These are phyloP conservation scores for Cicer bijugum DNA, from an alignment of 306 rosid species.

Conservation along the genomic window DNA sequence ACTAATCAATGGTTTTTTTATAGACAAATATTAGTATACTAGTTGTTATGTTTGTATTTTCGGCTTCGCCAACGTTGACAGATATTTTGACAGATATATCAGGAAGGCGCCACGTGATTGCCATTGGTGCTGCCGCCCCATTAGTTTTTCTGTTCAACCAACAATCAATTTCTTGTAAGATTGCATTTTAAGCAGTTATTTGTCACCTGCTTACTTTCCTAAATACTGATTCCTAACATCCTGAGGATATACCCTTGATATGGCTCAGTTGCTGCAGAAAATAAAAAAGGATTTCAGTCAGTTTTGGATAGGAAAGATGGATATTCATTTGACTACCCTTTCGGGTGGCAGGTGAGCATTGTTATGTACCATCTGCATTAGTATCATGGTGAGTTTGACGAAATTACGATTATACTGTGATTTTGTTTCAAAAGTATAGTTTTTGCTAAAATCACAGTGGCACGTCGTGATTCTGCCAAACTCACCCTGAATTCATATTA, in stretches of 20 bases:
- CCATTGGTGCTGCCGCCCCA: slow-evolving; percentile 64
- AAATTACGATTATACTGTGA: no score
- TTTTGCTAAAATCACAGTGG: no score
- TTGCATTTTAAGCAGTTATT: slow-evolving; percentile 46
- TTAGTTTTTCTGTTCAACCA: slow-evolving; percentile 66
- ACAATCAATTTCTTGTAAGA: slow-evolving; percentile 79
- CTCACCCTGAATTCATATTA: no score
- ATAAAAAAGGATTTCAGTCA: slow-evolving; percentile 68
- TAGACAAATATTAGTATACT: no score
- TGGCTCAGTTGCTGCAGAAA: slow-evolving; percentile 99
- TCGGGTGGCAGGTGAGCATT: slow-evolving; percentile 91
- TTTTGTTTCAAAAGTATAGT: no score
- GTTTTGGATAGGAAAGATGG: slow-evolving; percentile 84
- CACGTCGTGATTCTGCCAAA: no score
- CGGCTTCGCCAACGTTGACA: no score
- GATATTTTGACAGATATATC: slow-evolving; percentile 63
- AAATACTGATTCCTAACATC: slow-evolving; percentile 56
- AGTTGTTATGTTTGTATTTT: no score
- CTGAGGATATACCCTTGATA: slow-evolving; percentile 81
- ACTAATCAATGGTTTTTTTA: not conserved
- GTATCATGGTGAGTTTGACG: not conserved
- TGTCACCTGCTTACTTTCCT: slow-evolving; percentile 47
- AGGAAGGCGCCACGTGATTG: slow-evolving; percentile 79
- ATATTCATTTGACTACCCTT: slow-evolving; percentile 85
- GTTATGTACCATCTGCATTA: slow-evolving; percentile 27